phyloP scores from a whole-genome alignment of 225 moss, liverwort and hornwort species.

The Bryum argenteum region DNA sequence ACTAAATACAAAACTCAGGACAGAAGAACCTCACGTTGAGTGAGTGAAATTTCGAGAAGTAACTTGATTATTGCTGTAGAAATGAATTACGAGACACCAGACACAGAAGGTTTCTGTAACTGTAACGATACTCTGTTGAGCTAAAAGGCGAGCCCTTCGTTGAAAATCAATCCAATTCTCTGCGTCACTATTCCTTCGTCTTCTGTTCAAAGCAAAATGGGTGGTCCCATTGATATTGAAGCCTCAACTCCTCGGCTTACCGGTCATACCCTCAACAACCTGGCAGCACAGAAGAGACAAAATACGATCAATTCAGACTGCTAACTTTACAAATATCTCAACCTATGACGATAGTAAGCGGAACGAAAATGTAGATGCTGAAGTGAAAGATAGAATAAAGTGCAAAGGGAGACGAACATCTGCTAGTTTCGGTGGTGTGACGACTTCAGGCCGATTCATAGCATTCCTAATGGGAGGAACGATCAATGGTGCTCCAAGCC shows the following conservation, averaged over 20 bases:
- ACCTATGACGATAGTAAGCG: not conserved
- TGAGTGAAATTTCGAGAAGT: not conserved
- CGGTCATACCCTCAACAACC: slow-evolving; percentile 55
- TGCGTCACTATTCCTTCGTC: slow-evolving; percentile 12
- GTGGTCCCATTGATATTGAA: not conserved
- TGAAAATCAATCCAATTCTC: slow-evolving; percentile 19
- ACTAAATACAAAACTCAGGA: not conserved
- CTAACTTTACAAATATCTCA: too few relatives aligned
- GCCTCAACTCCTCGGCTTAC: slow-evolving; percentile 34
- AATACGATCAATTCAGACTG: not conserved
- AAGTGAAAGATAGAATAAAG: not conserved
- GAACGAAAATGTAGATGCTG: not conserved
- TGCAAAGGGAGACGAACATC: slow-evolving; percentile 52
- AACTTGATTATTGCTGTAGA: not conserved
- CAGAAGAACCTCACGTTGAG: slow-evolving; percentile 10
- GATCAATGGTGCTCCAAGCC: slow-evolving; percentile 64
- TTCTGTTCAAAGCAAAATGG: slow-evolving; percentile 2
- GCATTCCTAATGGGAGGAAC: slow-evolving; percentile 84
- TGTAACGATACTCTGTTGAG: not conserved
- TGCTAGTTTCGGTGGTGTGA: slow-evolving; percentile 76
- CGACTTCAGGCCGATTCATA: slow-evolving; percentile 61
- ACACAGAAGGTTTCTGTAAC: not conserved
- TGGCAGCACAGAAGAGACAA: slow-evolving; percentile 19
- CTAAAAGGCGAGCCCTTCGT: slow-evolving; percentile 13
- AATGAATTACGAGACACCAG: slow-evolving; percentile 16